A percentile compares a stretch with the other conserved stretches of the same genome.
These are phyloP conservation scores for Parastagonospora avenae DNA, from an alignment of 2,329 filamentous ascomycete species.

Conservation along the genomic window DNA sequence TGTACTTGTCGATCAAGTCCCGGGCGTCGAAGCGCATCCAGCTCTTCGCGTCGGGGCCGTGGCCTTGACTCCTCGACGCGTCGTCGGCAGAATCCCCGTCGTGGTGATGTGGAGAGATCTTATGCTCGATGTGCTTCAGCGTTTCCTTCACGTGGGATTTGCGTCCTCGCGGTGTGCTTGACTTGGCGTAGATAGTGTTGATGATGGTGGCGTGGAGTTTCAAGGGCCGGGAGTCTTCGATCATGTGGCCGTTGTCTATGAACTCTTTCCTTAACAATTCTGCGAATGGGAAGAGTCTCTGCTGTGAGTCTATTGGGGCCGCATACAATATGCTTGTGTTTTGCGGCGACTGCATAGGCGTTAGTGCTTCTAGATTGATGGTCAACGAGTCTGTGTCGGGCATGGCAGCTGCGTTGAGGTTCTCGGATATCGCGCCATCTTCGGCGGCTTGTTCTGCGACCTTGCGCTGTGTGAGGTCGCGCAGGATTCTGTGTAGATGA, in stretches of 20 bases:
- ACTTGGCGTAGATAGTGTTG: conserved; percentile 79
- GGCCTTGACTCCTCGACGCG: conserved; percentile 1
- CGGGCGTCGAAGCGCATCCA: conserved; percentile 51
- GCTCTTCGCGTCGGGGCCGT: conserved; percentile 25
- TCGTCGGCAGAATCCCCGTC: conserved; percentile 9
- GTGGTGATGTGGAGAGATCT: not conserved
- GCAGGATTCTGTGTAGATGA: conserved; percentile 45
- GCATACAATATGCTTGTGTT: conserved; percentile 70
- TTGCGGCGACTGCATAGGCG: conserved; percentile 64
- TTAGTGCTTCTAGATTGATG: conserved; percentile 56
- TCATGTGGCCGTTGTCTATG: conserved; percentile 60
- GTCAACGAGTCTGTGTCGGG: conserved; percentile 33
- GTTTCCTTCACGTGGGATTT: conserved; percentile 11
- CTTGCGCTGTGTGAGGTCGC: conserved; percentile 18
- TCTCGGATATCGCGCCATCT: conserved; percentile 36
- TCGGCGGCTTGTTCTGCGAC: conserved; percentile 20
- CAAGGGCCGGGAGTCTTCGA: conserved; percentile 65
- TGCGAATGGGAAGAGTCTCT: conserved; percentile 63
- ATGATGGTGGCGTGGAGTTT: conserved; percentile 83
- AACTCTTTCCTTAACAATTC: conserved; percentile 62
- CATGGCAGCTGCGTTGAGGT: conserved; percentile 29
- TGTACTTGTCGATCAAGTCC: conserved; percentile 58
- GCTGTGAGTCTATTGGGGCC: conserved; percentile 60
- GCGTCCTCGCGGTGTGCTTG: conserved; percentile 37
- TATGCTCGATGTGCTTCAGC: not conserved